Base-by-base conservation (phyloP, 2,329 filamentous ascomycete species). In the Colletotrichum lindemuthianum region DNA sequence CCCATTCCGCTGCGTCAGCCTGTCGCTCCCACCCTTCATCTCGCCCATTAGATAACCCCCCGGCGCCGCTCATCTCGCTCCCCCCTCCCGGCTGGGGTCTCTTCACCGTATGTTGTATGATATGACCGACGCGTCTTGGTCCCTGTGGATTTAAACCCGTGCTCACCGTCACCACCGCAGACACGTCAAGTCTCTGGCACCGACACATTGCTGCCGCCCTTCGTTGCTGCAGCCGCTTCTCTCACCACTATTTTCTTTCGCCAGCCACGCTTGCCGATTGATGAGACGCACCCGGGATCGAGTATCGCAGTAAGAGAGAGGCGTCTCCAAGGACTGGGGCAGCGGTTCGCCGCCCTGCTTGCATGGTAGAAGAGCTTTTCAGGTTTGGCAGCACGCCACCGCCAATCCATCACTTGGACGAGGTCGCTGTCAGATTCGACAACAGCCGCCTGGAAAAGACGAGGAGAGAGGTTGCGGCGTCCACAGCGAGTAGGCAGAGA, bases 1-100 rank as follows among this genome's bases (percentile, higher is more conserved):
- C 63, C 63, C 59, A 63, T 66, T 66, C 63, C 59, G 59, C 59
- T 66, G 32, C 63, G 63, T 66, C 63, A 66, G 63, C 63, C 59
- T 63, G 59, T 66, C 52, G 52, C 61, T 61, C 61, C 61, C 61
- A 65, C 61, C 50, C 59, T 60, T 65, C 61, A 60, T 60, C 58
- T 65, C 58, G 61, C 58, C 61, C 58, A 61, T 56, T 65, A 61
- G 61, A 65, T 65, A 65, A 65, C 61, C 58, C 61, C 59, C 61
- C 61, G 61, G 61, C 61, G 61, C 61, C 58, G 57, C 61, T 65
- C 61, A 65, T 65, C 61, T 65, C 61, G 61, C 58, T 65, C 61
- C 61, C 50, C 60, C 61, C 61, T 65, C 61, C 61, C 51, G 50
- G 39, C 61, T 65, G 61, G 61, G 61, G 60, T 58, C 61, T 39